Evolutionary conservation across 225 moss, liverwort and hornwort genomes (phyloP), one percentile per base, ranked within the genome.

Genomic region (Polytrichum formosum): DNA sequence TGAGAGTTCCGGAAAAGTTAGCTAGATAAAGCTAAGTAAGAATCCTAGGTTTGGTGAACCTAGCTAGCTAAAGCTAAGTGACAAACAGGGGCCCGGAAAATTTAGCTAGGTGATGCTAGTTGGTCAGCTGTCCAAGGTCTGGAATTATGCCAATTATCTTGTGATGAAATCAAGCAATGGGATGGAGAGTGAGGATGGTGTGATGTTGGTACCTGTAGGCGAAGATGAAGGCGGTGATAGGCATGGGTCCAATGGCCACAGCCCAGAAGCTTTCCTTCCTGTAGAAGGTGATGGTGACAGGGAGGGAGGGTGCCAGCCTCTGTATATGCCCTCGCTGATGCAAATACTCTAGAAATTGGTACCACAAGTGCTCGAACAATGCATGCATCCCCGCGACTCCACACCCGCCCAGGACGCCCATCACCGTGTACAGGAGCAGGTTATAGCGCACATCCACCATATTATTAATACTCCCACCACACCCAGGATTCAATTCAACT

Each of bases 211-310:
- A 75, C 79, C 72, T 60, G 5, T 71, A 20, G 16, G 72, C 56
- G 16, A 75, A 75, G 16, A 63, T 60, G 18, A 72, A 67, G 6
- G 60, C 13, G 16, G 75, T 53, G 29, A 80, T 54, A 10, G 75
- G 82, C 31, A 88, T 82, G 4, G 77, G 72, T 6, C 82, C 73
- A 6, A 82, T 26, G 2, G 85, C 75, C 10, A 77, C 74, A 6
- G 77, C 84, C 79, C 82, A 84, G 61, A 84, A 88, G 75, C 74
- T 84, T 72, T 82, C 79, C 69, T 67, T 67, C 23, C 28, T 60
- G 29, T 76, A 82, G 9, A 62, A 74, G 18, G 61, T 67, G 69
- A 72, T 74, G 16, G 79, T 77, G 31, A 88, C 82, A 2, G 68
- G 59, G 30, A 84, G 77, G 35, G 81, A 82, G 2, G 82, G 84